These are phyloP conservation scores for Amphichorda felina DNA, from an alignment of 2,329 filamentous ascomycete species.

Conservation along the genomic window DNA sequence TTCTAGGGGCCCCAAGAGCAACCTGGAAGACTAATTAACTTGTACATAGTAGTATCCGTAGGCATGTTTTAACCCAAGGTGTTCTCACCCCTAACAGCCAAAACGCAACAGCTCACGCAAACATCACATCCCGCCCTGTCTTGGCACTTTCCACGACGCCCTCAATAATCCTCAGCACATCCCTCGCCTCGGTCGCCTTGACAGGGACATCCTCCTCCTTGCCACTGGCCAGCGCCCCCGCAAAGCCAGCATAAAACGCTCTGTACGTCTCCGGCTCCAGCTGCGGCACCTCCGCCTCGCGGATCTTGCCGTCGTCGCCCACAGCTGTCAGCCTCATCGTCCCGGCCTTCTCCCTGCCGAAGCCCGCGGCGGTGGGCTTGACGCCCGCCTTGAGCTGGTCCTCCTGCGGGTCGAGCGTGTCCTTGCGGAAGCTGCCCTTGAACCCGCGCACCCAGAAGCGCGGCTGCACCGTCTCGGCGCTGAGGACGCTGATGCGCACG, in stretches of 20 bases:
- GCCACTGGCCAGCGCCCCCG: constrained; percentile 31
- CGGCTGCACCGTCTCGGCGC: constrained; percentile 56
- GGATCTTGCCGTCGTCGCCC: constrained; percentile 35
- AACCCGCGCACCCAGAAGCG: constrained; percentile 68
- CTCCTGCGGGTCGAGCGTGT: constrained; percentile 62
- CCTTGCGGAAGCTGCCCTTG: constrained; percentile 65
- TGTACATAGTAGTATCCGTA: too few species aligned
- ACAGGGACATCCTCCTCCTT: constrained; percentile 40
- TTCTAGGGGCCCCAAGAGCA: too few species aligned
- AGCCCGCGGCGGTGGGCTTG: constrained; percentile 47
- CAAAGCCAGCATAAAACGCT: constrained; percentile 50
- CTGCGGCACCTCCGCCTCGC: constrained; percentile 39
- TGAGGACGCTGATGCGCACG: constrained; percentile 57
- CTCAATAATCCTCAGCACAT: constrained; percentile 42
- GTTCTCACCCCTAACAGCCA: too few species aligned
- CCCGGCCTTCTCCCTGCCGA: constrained; percentile 51
- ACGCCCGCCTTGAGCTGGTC: constrained; percentile 56
- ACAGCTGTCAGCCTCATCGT: constrained; percentile 48
- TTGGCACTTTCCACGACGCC: constrained; percentile 36
- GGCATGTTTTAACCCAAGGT: too few species aligned
- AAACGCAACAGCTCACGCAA: constrained; percentile 11
- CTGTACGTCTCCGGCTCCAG: constrained; percentile 56
- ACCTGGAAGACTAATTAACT: too few species aligned
- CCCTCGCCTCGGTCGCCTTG: constrained; percentile 35
- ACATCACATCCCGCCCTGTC: constrained; percentile 29